phyloP scores from a whole-genome alignment of 306 rosid species.

The Vicia villosa region DNA sequence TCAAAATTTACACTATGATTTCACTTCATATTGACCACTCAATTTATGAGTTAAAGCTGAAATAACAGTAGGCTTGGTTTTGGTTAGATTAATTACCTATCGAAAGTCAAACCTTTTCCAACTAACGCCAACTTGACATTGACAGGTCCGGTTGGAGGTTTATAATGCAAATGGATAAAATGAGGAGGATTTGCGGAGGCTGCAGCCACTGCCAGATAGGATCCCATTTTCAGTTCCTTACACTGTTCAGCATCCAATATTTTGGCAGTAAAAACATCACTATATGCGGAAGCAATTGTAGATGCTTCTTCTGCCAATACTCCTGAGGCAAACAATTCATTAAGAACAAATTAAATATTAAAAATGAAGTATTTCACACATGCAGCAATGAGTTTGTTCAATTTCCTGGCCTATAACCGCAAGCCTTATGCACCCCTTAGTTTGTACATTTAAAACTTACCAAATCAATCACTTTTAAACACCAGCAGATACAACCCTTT shows the following conservation, averaged over 20 bases:
- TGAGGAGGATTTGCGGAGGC: constrained; percentile 94
- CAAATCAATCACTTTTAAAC: neutral
- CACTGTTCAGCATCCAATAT: constrained; percentile 81
- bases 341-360: constrained; percentile 32
- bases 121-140: constrained; percentile 83
- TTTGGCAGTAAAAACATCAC: constrained; percentile 86
- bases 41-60: constrained; percentile 11
- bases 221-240: constrained; percentile 94
- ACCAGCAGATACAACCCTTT: neutral
- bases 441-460: too few species aligned
- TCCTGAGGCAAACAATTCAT: constrained; percentile 50
- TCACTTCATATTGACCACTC: constrained; percentile 12
- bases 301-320: constrained; percentile 91
- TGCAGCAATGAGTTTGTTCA: constrained; percentile 26
- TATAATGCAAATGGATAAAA: constrained; percentile 86
- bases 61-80: constrained; percentile 23
- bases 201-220: constrained; percentile 95
- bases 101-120: constrained; percentile 97
- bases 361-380: constrained; percentile 26
- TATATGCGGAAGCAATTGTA: constrained; percentile 72
- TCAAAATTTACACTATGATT: constrained; percentile 16
- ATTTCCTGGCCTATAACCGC: constrained; percentile 1
- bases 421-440: neutral
- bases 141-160: constrained; percentile 81
- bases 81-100: constrained; percentile 58